phyloP scores from a whole-genome alignment of 75 land plant species.

The Ceratopteris richardii region DNA sequence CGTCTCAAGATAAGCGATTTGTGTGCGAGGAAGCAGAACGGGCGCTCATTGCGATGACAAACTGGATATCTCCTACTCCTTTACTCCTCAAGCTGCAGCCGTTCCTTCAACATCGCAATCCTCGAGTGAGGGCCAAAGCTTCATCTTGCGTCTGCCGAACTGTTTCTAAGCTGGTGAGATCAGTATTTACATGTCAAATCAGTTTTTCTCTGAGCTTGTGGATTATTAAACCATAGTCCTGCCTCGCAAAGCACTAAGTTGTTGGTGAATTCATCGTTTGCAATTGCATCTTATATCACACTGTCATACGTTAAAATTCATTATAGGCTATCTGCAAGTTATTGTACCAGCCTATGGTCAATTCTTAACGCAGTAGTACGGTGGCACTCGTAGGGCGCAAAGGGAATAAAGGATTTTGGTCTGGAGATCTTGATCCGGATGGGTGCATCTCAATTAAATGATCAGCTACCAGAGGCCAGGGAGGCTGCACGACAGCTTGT shows the following conservation, averaged over 20 bases:
- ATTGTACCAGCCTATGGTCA: too few species aligned
- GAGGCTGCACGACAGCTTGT: constrained; percentile 54
- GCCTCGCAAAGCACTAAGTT: too few species aligned
- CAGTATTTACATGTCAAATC: too few species aligned
- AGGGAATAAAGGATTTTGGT: constrained; percentile 50
- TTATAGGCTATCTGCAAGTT: too few species aligned
- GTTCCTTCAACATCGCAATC: constrained; percentile 44
- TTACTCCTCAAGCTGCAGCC: constrained; percentile 40
- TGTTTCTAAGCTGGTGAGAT: constrained; percentile 48
- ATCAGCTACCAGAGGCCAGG: constrained; percentile 70
- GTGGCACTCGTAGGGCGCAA: constrained; percentile 40
- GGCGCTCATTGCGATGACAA: constrained; percentile 36
- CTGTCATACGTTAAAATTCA: too few species aligned
- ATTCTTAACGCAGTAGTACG: too few species aligned
- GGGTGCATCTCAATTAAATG: constrained; percentile 52
- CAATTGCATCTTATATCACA: too few species aligned
- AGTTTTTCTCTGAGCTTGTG: too few species aligned
- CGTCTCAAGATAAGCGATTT: constrained; percentile 69
- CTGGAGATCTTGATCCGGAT: constrained; percentile 32
- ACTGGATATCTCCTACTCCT: constrained; percentile 36
- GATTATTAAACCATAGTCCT: too few species aligned
- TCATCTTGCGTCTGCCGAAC: constrained; percentile 43
- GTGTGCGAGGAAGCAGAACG: constrained; percentile 76
- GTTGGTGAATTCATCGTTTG: too few species aligned
- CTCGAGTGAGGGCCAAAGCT: constrained; percentile 61